Percentiles rank a stretch among this genome's conserved stretches.
Conservation (phyloP, 768 basidiomycete genomes). For the Russula compacta region DNA sequence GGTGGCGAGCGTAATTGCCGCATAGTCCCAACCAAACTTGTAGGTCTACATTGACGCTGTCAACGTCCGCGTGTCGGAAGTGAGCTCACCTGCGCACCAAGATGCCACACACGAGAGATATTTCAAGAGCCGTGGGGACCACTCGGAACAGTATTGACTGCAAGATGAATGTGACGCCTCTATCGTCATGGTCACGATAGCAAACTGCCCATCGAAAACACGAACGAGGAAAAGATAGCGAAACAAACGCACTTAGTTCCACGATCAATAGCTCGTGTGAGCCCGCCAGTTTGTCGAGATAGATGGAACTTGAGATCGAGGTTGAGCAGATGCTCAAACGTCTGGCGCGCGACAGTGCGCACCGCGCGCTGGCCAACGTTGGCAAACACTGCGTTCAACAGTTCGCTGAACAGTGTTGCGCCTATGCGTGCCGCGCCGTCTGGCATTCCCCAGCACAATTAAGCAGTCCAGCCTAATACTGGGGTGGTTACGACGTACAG, state of each 20-base stretch:
- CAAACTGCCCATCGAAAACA: neutral
- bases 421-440: constrained; percentile 88
- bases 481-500: constrained; percentile 47
- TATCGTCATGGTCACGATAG: constrained; percentile 26
- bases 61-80: neutral
- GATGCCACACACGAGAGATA: constrained; percentile 95
- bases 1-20: constrained; percentile 76
- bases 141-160: constrained; percentile 93
- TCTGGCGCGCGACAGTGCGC: constrained; percentile 89
- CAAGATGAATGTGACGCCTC: constrained; percentile 92
- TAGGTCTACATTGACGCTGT: constrained; percentile 53
- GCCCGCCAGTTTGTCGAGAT: constrained; percentile 86
- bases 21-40: constrained; percentile 97
- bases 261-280: constrained; percentile 93
- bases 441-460: constrained; percentile 26
- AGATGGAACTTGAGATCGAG: constrained; percentile 91
- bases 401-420: constrained; percentile 82
- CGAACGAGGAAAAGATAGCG: neutral
- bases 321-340: constrained; percentile 87
- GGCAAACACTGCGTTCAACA: constrained; percentile 93
- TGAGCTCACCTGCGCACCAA: constrained; percentile 48
- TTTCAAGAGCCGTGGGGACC: constrained; percentile 91
- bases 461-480: no score
- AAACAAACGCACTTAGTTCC: constrained; percentile 74
- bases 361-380: constrained; percentile 92